Percentiles rank a stretch among this genome's conserved stretches.
Conservation (phyloP, 805 yeast genomes). For the Candida cerambycidarum region DNA sequence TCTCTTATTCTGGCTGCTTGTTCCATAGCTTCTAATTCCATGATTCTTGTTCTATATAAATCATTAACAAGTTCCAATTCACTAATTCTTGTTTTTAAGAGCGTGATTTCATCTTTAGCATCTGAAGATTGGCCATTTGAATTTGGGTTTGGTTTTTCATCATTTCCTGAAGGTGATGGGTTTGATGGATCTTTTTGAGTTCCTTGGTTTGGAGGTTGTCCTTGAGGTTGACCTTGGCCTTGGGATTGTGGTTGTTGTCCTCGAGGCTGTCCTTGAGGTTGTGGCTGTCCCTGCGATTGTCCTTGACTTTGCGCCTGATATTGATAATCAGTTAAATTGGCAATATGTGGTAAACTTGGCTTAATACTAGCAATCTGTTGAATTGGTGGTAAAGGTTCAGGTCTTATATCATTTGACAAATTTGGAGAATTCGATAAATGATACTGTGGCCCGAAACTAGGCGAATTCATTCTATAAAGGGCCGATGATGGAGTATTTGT, state of each 20-base stretch:
- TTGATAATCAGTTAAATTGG: slow-evolving; percentile 5
- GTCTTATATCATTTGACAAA: neutral
- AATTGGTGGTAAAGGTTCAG: slow-evolving; percentile 25
- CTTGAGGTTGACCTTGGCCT: neutral
- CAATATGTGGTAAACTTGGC: slow-evolving; percentile 27
- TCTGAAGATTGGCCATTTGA: neutral
- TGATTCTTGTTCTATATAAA: slow-evolving; percentile 75
- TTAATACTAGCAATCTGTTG: slow-evolving; percentile 22
- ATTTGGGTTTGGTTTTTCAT: neutral
- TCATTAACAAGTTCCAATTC: slow-evolving; percentile 92
- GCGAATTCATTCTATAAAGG: slow-evolving; percentile 27
- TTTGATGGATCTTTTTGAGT: too few species aligned
- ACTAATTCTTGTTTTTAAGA: slow-evolving; percentile 71
- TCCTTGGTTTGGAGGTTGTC: slow-evolving; percentile 3
- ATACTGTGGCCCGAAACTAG: slow-evolving; percentile 48
- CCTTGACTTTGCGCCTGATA: neutral
- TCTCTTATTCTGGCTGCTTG: slow-evolving; percentile 54
- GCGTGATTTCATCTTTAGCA: slow-evolving; percentile 27
- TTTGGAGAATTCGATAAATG: slow-evolving; percentile 19
- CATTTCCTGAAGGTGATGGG: slow-evolving; percentile 1
- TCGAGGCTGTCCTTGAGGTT: neutral
- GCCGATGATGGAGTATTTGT: slow-evolving; percentile 37
- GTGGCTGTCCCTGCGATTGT: neutral
- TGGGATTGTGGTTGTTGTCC: neutral
- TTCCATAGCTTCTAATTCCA: slow-evolving; percentile 75